Evolutionary conservation across 257 asterid species (phyloP).

Genomic region (Lycium barbarum): DNA sequence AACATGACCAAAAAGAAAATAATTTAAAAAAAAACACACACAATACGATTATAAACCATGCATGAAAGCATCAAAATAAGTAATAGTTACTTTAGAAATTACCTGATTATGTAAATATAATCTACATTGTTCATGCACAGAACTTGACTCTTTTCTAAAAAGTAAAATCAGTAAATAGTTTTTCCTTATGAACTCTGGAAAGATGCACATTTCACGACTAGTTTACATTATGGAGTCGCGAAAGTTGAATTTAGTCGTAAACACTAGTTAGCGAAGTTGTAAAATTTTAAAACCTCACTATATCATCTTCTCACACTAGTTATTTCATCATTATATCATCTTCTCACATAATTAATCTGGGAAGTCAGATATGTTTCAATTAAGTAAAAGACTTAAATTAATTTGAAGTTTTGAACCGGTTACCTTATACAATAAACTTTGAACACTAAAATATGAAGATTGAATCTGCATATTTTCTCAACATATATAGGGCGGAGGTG

Average conservation of each 20-base stretch:
- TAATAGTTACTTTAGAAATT: too few species aligned
- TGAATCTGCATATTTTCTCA: background rate
- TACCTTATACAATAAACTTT: background rate
- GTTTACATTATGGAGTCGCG: background rate
- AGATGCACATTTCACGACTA: background rate
- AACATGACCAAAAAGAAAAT: background rate
- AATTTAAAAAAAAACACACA: too few species aligned
- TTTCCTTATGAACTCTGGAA: background rate
- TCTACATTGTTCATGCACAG: background rate
- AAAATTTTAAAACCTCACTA: too few species aligned
- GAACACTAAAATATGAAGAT: background rate
- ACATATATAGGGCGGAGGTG: constrained; percentile 19
- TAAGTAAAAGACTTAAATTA: background rate
- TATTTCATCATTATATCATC: too few species aligned
- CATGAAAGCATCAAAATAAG: too few species aligned
- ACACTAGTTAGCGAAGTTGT: background rate
- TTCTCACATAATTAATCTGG: background rate
- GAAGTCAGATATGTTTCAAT: background rate
- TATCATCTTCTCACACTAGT: background rate
- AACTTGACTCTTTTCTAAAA: background rate
- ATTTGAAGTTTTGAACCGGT: background rate
- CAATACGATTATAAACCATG: background rate
- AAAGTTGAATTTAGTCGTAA: background rate
- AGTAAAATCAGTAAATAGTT: background rate
- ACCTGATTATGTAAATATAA: too few species aligned